These are phyloP conservation scores for Cichorium intybus DNA, from an alignment of 140 eudicot genomes.

Conservation along the genomic window DNA sequence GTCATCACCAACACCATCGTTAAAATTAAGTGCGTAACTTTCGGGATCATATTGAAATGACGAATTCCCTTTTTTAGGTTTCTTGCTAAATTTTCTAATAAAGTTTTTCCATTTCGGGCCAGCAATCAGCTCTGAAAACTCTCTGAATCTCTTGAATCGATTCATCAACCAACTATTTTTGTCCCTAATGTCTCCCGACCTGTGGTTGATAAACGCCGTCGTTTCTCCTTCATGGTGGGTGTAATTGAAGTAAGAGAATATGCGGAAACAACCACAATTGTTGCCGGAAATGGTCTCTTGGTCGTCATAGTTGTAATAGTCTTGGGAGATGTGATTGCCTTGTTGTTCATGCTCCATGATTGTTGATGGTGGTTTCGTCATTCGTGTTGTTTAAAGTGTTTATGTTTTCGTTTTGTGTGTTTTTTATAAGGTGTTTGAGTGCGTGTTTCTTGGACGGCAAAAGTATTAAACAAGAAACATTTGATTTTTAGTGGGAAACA, in stretches of 20 bases:
- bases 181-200: slow-evolving; percentile 13
- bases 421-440: slow-evolving; percentile 29
- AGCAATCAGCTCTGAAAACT: slow-evolving; percentile 56
- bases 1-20: slow-evolving; percentile 29
- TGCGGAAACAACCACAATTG: slow-evolving; percentile 46
- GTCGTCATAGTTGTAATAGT: slow-evolving; percentile 25
- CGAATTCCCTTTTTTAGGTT: slow-evolving; percentile 25
- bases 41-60: slow-evolving; percentile 52
- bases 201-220: slow-evolving; percentile 11
- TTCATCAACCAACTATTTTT: slow-evolving; percentile 44
- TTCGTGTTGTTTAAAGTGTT: slow-evolving; percentile 9
- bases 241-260: slow-evolving; percentile 19
- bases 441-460: slow-evolving; percentile 23
- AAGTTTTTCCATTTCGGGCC: slow-evolving; percentile 94
- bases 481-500: slow-evolving; percentile 30
- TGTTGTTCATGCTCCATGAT: slow-evolving; percentile 35
- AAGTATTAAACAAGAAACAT: not conserved
- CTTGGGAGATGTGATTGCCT: slow-evolving; percentile 9
- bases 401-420: slow-evolving; percentile 13
- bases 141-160: slow-evolving; percentile 45
- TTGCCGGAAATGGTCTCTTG: slow-evolving; percentile 9
- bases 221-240: slow-evolving; percentile 13
- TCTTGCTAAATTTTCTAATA: slow-evolving; percentile 53
- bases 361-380: slow-evolving; percentile 6
- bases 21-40: slow-evolving; percentile 64